Evolutionary conservation across 495 filamentous ascomycete genomes (phyloP), one percentile per base, ranked within the genome.

Genomic region (Xylaria acuta): DNA sequence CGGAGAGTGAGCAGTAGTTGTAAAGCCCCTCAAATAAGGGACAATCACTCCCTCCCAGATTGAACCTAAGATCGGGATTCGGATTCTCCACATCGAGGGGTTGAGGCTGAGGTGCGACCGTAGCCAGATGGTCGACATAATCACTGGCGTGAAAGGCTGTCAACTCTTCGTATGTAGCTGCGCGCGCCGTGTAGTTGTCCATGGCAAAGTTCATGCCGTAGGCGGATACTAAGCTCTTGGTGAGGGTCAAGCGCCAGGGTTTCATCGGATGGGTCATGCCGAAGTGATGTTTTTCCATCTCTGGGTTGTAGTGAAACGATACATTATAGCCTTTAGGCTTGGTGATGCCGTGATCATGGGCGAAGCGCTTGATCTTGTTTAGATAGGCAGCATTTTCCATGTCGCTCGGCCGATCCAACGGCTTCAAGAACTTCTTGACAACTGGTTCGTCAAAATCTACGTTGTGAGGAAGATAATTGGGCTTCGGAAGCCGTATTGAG

Each of bases 211-310:
- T 93, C 88, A 99, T 93, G 71, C 96, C 97, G 81, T 98, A 98
- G 3, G 93, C 89, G 75, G 96, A 89, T 58, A 99, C 93, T 47
- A 99, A 88, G 78, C 95, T 91, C 79, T 99, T 99, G 70, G 96
- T 96, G 53, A 99, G 88, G 14, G 94, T 97, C 71, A 99, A 86
- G 20, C 96, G 92, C 95, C 95, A 98, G 70, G 96, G 96, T 77
- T 99, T 99, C 96, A 99, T 99, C 20, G 96, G 96, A 83, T 99
- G 96, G 22, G 91, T 91, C 78, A 91, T 91, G 71, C 96, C 96
- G 77, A 99, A 99, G 80, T 99, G 96, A 80, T 97, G 94, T 78
- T 91, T 90, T 83, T 99, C 96, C 80, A 98, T 96, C 64, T 92
- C 89, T n/a, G 94, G 91, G 79, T 97, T 97, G 78, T 93, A 93